A percentile compares a stretch with the other conserved stretches of the same genome.
phyloP scores from a whole-genome alignment of 1,139 yeast species.

The Suhomyces kunorum region DNA sequence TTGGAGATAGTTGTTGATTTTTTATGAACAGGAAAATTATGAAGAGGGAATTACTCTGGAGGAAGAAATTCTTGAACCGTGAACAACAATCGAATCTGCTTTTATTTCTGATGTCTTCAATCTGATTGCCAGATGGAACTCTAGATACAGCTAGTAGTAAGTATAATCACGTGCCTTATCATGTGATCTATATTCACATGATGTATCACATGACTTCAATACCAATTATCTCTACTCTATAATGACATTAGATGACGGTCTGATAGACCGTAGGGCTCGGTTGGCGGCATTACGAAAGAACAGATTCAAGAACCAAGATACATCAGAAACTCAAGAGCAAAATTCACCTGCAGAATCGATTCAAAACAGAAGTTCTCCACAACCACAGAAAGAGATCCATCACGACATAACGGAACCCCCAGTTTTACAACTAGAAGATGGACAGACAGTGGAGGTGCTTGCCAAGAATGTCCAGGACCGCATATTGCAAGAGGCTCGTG shows the following conservation, averaged over 20 bases:
- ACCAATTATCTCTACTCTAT: not conserved
- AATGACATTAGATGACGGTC: not conserved
- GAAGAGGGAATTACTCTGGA: no score
- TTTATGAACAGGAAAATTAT: no score
- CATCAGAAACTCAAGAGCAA: not conserved
- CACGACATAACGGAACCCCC: slow-evolving; percentile 12
- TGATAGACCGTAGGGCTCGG: slow-evolving; percentile 25
- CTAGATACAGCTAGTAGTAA: no score
- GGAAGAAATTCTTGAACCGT: no score
- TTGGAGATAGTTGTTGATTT: no score
- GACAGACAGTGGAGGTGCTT: slow-evolving; percentile 33
- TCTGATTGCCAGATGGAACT: no score
- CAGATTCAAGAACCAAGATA: slow-evolving; percentile 7
- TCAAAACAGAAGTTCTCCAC: not conserved
- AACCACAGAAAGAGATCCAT: not conserved
- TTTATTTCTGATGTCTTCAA: no score
- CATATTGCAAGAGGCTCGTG: slow-evolving; percentile 22
- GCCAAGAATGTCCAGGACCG: slow-evolving; percentile 28
- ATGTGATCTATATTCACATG: no score
- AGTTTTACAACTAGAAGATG: slow-evolving; percentile 12
- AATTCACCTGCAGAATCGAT: not conserved
- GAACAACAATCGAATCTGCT: no score
- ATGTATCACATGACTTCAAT: not conserved
- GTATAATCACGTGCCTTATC: no score
- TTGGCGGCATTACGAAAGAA: slow-evolving; percentile 28